A percentile compares a stretch with the other conserved stretches of the same genome.
Conservation (phyloP, 371 early-diverging fungal species). For the Rhizopus arrhizus region DNA sequence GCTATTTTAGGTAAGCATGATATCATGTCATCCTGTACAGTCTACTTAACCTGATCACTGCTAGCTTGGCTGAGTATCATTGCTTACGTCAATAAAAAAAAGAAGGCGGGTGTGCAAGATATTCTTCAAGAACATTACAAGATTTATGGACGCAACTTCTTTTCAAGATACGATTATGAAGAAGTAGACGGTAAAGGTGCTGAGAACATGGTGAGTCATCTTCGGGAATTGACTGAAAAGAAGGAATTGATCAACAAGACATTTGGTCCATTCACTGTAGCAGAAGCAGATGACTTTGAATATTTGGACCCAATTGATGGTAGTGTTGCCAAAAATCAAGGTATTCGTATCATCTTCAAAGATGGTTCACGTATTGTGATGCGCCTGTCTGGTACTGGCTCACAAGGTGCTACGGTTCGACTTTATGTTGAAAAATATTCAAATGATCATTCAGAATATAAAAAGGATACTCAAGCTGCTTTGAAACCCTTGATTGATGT, state of each 20-base stretch:
- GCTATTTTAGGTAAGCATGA: constrained; percentile 77
- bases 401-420: constrained; percentile 94
- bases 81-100: constrained; percentile 70
- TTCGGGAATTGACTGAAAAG: constrained; percentile 59
- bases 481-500: constrained; percentile 87
- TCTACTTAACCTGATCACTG: constrained; percentile 10
- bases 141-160: constrained; percentile 95
- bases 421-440: constrained; percentile 94
- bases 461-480: constrained; percentile 76
- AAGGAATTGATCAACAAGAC: constrained; percentile 60
- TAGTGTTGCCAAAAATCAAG: constrained; percentile 87
- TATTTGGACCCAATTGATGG: constrained; percentile 94
- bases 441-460: constrained; percentile 60
- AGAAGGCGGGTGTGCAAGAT: constrained; percentile 66
- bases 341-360: constrained; percentile 86
- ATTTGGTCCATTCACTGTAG: constrained; percentile 68
- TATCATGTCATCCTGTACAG: constrained; percentile 7
- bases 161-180: constrained; percentile 95
- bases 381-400: constrained; percentile 94
- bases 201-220: constrained; percentile 72
- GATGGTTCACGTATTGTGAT: constrained; percentile 92
- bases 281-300: constrained; percentile 83
- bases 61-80: constrained; percentile 93
- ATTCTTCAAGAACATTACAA: constrained; percentile 81
- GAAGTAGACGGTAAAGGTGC: constrained; percentile 88